Base-by-base conservation (phyloP, 306 rosid genomes). In the Adenanthera pavonina region DNA sequence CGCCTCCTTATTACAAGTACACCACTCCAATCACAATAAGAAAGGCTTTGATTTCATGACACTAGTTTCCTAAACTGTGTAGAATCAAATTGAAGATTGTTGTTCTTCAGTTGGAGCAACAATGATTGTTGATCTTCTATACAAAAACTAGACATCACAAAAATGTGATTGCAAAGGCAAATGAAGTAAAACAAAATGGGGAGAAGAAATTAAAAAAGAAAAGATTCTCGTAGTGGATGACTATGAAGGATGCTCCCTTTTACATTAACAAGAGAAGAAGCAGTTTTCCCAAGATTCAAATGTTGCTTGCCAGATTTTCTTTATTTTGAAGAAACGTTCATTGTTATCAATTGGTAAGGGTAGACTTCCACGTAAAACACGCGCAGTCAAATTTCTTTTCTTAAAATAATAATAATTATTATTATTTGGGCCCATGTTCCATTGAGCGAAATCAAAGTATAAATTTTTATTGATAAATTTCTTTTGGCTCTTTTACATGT, bases 21-120 rank as follows among this genome's bases (percentile, higher is more conserved):
- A 52, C 86, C 91, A 0, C 6, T 33, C 91, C 91, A 86, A 7
- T 51, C 11, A 76, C 89, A 81, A 34, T 76, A 82, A 79, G 79
- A 72, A 8, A 61, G 13, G 38, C 5, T 77, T 8, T 17, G 35
- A 0, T 72, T 47, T 90, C 90, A 87, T 10, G 8, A 6, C 44
- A 3, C 65, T 5, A 86, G 57, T 43, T 82, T 81, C 5, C 3
- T 64, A 38, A 90, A 82, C 0, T 0, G 0, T 0, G 20, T 0
- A 41, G 6, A 0, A 0, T 3, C 0, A 7, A 43, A 67, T 4
- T 0, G 0, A 68, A 86, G 80, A 66, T 6, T n/a, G 10, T 74
- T 80, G 30, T 25, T 25, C 84, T 82, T 86, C 73, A 86, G 33
- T 25, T 75, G 52, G 7, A 86, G 80, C 75, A 86, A 34, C 74